Conservation (phyloP, 1,284 basidiomycete species). For the Cryptococcus wingfieldii region DNA sequence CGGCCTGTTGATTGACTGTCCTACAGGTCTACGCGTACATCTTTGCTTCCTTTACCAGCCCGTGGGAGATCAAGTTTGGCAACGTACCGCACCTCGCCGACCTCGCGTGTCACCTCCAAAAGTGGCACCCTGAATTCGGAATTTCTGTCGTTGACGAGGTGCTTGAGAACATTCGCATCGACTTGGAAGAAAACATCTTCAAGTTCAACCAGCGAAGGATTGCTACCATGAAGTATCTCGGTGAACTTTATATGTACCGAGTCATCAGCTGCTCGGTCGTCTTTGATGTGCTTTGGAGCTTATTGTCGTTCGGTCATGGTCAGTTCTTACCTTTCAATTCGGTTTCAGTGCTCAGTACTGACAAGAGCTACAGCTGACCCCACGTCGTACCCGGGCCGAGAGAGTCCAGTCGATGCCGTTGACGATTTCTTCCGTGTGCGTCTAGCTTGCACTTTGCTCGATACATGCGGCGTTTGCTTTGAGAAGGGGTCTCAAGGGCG, state of each 20-base stretch:
- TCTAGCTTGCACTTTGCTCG: constrained; percentile 84
- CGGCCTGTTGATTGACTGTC: constrained; percentile 46
- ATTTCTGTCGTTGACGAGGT: constrained; percentile 89
- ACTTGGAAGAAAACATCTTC: constrained; percentile 92
- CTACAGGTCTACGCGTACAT: constrained; percentile 48
- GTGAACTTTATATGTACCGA: constrained; percentile 97
- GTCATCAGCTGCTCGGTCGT: constrained; percentile 81
- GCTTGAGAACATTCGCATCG: constrained; percentile 82
- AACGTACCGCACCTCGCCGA: constrained; percentile 90
- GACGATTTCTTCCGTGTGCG: constrained; percentile 95
- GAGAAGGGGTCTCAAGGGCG: constrained; percentile 84
- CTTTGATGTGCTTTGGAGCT: constrained; percentile 89
- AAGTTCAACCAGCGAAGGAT: constrained; percentile 90
- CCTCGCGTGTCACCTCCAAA: constrained; percentile 85
- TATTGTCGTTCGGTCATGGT: constrained; percentile 97
- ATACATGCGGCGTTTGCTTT: constrained; percentile 97
- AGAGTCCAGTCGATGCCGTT: constrained; percentile 76
- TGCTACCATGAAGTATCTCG: constrained; percentile 86
- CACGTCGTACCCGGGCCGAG: constrained; percentile 74
- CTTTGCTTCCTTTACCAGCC: constrained; percentile 83
- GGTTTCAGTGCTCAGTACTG: background rate
- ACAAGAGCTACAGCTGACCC: constrained; percentile 60
- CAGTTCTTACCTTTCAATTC: constrained; percentile 44
- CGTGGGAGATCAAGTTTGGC: constrained; percentile 92
- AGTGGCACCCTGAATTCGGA: constrained; percentile 84